Evolutionary conservation across 2,329 filamentous ascomycete genomes (phyloP).

Genomic region (Xylariales sp.): DNA sequence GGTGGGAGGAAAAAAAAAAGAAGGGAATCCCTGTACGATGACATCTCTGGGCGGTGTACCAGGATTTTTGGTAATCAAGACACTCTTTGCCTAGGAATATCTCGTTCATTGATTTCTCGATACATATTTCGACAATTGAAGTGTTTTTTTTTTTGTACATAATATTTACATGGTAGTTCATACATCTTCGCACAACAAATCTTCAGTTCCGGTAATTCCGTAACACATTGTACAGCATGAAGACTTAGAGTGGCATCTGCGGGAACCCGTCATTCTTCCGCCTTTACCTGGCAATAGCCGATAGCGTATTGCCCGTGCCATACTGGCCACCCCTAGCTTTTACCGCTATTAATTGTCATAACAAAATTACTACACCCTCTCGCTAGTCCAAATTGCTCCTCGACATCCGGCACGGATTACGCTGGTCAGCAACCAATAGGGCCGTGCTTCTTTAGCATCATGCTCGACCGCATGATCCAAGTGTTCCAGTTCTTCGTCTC

Average conservation of each 20-base stretch:
- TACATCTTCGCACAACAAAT: not conserved
- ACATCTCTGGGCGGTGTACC: not conserved
- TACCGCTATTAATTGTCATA: not conserved
- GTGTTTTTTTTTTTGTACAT: slow-evolving; percentile 5
- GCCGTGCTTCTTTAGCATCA: slow-evolving; percentile 88
- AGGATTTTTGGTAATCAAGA: not conserved
- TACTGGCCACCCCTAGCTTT: not conserved
- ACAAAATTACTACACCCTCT: slow-evolving; percentile 67
- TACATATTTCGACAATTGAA: not conserved
- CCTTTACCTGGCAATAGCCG: not conserved
- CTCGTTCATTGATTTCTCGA: not conserved
- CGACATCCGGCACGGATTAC: slow-evolving; percentile 91
- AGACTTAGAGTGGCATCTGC: not conserved
- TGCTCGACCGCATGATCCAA: slow-evolving; percentile 94
- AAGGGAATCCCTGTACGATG: not conserved
- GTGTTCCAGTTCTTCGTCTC: slow-evolving; percentile 97
- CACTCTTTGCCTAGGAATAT: not conserved
- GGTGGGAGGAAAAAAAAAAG: not conserved
- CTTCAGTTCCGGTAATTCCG: not conserved
- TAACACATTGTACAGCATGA: not conserved
- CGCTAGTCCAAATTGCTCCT: slow-evolving; percentile 92
- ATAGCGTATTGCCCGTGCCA: not conserved
- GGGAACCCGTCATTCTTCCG: slow-evolving; percentile 1
- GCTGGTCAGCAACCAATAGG: slow-evolving; percentile 88
- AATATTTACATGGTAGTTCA: not conserved